A percentile compares a stretch with the other conserved stretches of the same genome.
Conservation (phyloP, 345 rosid species). For the Pugionium cornutum region DNA sequence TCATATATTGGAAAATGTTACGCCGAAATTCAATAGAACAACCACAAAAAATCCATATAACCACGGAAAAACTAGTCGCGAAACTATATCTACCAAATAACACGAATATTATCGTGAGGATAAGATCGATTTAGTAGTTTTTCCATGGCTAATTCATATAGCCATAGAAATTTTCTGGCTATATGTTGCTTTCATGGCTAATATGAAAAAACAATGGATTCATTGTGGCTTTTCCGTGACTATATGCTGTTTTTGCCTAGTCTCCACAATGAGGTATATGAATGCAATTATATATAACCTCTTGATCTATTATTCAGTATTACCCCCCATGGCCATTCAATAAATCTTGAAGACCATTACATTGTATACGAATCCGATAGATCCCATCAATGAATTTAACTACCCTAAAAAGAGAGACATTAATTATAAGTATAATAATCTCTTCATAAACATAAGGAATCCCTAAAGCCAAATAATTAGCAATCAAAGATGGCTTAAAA, state of each 20-base stretch:
- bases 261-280: background rate
- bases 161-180: too few species aligned
- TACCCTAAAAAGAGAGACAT: background rate
- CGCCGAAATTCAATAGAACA: background rate
- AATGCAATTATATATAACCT: background rate
- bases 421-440: background rate
- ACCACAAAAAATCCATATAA: background rate
- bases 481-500: constrained; percentile 19
- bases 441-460: background rate
- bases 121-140: too few species aligned
- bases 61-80: too few species aligned
- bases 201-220: too few species aligned
- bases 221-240: too few species aligned
- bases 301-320: background rate
- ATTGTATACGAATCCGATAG: constrained; percentile 30
- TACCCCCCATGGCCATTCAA: background rate
- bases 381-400: background rate
- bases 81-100: too few species aligned
- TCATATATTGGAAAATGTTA: too few species aligned
- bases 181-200: too few species aligned
- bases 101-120: too few species aligned
- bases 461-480: constrained; percentile 6
- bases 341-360: constrained; percentile 21
- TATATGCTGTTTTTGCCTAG: background rate
- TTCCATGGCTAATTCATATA: too few species aligned